phyloP scores from a whole-genome alignment of 75 land plant genomes.

The Larix kaempferi region DNA sequence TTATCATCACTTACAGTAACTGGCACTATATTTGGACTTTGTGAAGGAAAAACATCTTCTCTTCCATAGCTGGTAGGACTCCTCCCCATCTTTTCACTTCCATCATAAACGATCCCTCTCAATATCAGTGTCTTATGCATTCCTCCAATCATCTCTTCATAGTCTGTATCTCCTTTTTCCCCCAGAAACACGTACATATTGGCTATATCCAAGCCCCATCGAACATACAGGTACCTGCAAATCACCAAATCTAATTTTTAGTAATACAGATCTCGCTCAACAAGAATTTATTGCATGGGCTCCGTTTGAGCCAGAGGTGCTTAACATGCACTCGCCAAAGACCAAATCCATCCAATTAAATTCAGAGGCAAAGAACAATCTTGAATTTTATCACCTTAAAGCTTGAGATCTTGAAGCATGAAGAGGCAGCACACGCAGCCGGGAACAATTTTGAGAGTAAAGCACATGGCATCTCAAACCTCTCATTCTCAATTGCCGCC shows the following conservation, averaged over 20 bases:
- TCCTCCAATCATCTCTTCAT: conserved; percentile 66
- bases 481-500: conserved; percentile 54
- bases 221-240: conserved; percentile 66
- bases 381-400: conserved; percentile 45
- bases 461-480: conserved; percentile 68
- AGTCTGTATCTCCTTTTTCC: conserved; percentile 80
- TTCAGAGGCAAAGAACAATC: background rate
- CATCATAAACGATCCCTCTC: conserved; percentile 37
- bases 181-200: conserved; percentile 71
- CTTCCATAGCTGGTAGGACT: conserved; percentile 43
- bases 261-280: background rate
- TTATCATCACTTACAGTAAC: conserved; percentile 13
- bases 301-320: too few species aligned
- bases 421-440: conserved; percentile 64
- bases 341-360: too few species aligned
- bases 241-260: background rate
- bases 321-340: too few species aligned
- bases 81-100: conserved; percentile 55
- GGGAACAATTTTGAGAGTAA: conserved; percentile 52
- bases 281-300: background rate
- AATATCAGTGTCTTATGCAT: conserved; percentile 67
- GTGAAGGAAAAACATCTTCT: conserved; percentile 49
- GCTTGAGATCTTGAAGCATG: conserved; percentile 77
- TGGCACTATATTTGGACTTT: conserved; percentile 35
- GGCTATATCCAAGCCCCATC: conserved; percentile 72